Percentiles rank a stretch among this genome's conserved stretches.
Evolutionary conservation across 495 filamentous ascomycete genomes (phyloP).

Genomic region (Penicillium longicatenatum): DNA sequence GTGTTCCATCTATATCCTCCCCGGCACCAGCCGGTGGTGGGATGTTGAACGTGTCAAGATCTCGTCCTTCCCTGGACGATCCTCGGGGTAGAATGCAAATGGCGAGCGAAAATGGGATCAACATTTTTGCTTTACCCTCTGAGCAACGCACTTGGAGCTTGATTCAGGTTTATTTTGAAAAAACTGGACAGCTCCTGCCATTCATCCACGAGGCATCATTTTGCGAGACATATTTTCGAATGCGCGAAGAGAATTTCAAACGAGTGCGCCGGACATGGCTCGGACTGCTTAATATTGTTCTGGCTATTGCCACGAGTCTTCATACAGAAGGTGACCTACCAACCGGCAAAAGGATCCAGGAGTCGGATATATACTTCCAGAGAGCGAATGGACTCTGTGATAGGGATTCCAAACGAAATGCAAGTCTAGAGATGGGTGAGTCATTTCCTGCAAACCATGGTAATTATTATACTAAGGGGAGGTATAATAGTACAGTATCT

Average conservation of each 20-base stretch:
- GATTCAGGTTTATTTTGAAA: slow-evolving; percentile 36
- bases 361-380: slow-evolving; percentile 42
- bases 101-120: slow-evolving; percentile 8
- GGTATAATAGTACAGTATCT: slow-evolving; percentile 34
- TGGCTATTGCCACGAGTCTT: slow-evolving; percentile 24
- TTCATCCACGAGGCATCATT: slow-evolving; percentile 41
- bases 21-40: slow-evolving; percentile 11
- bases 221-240: slow-evolving; percentile 37
- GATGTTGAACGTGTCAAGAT: slow-evolving; percentile 27
- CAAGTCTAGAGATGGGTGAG: slow-evolving; percentile 39
- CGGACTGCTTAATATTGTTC: slow-evolving; percentile 27
- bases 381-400: slow-evolving; percentile 32
- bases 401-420: slow-evolving; percentile 33
- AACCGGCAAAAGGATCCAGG: slow-evolving; percentile 20
- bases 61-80: slow-evolving; percentile 8
- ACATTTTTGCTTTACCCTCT: slow-evolving; percentile 28
- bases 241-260: slow-evolving; percentile 28
- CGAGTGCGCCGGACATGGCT: slow-evolving; percentile 38
- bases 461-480: not conserved
- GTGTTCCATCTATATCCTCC: not conserved
- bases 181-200: slow-evolving; percentile 42
- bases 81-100: not conserved
- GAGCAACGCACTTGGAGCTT: slow-evolving; percentile 24
- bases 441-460: not conserved
- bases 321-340: slow-evolving; percentile 18